phyloP scores from a whole-genome alignment of 495 filamentous ascomycete species.

The Xylaria palmicola region DNA sequence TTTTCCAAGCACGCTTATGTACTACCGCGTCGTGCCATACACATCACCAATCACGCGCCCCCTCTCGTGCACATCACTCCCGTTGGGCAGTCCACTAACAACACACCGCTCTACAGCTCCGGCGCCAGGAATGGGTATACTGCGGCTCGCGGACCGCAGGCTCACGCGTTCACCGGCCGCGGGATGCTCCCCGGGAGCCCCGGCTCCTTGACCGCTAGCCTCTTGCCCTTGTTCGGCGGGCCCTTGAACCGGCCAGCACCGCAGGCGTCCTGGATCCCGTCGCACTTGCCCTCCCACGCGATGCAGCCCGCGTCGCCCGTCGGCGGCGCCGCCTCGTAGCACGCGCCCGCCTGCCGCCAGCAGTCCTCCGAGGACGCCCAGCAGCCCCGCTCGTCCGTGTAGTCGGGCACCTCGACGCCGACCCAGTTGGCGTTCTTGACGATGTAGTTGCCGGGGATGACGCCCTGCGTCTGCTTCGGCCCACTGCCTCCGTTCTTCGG shows the following conservation, averaged over 20 bases:
- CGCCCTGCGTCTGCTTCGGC: slow-evolving; percentile 38
- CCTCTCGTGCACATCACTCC: no score
- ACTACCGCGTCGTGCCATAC: no score
- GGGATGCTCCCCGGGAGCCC: slow-evolving; percentile 20
- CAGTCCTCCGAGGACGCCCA: slow-evolving; percentile 53
- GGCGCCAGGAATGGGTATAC: no score
- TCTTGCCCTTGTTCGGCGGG: slow-evolving; percentile 56
- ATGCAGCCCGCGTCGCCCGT: slow-evolving; percentile 58
- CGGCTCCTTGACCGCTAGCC: slow-evolving; percentile 29
- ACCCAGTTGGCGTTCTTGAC: slow-evolving; percentile 73
- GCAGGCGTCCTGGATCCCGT: slow-evolving; percentile 50
- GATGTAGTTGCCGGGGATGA: slow-evolving; percentile 53
- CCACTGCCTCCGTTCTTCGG: slow-evolving; percentile 16
- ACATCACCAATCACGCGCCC: no score
- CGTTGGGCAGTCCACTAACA: no score
- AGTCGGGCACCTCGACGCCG: slow-evolving; percentile 55
- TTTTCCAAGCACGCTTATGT: no score
- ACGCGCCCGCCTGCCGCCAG: slow-evolving; percentile 55
- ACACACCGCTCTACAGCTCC: no score
- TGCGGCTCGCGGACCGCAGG: no score
- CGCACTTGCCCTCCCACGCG: slow-evolving; percentile 61
- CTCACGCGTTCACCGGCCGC: slow-evolving; percentile 8
- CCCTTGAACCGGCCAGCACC: slow-evolving; percentile 48
- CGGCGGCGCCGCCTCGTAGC: slow-evolving; percentile 56
- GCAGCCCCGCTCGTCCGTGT: slow-evolving; percentile 56